phyloP scores from a whole-genome alignment of 2,329 filamentous ascomycete genomes.

The Neoscytalidium dimidiatum region DNA sequence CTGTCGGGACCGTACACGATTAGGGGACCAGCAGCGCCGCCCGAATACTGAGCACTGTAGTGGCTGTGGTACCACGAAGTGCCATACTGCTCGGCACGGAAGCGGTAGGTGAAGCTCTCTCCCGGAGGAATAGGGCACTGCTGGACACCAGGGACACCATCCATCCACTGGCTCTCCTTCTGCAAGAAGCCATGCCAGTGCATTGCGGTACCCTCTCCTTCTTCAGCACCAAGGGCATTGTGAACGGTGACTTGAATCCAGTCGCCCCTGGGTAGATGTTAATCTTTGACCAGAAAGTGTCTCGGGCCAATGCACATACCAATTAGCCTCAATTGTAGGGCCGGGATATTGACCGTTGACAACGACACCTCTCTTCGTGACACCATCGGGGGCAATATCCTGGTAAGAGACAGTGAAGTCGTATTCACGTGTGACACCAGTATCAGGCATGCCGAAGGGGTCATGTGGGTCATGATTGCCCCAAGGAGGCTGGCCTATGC shows the following conservation, averaged over 20 bases:
- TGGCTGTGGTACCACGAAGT: slow-evolving; percentile 30
- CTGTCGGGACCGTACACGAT: slow-evolving; percentile 30
- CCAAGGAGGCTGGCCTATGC: not conserved
- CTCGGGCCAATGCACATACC: slow-evolving; percentile 32
- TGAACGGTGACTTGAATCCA: slow-evolving; percentile 23
- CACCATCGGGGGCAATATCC: slow-evolving; percentile 30
- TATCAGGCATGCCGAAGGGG: slow-evolving; percentile 30
- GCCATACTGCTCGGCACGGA: slow-evolving; percentile 34
- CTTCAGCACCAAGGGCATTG: slow-evolving; percentile 29
- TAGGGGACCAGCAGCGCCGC: slow-evolving; percentile 30
- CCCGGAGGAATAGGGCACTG: slow-evolving; percentile 40
- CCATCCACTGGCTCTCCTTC: slow-evolving; percentile 35
- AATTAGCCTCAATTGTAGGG: slow-evolving; percentile 35
- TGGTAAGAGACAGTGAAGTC: slow-evolving; percentile 21
- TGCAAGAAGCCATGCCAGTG: slow-evolving; percentile 39
- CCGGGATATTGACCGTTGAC: slow-evolving; percentile 36
- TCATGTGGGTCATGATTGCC: not conserved
- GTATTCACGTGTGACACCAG: slow-evolving; percentile 31
- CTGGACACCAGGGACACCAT: slow-evolving; percentile 37
- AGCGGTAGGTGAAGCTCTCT: slow-evolving; percentile 28
- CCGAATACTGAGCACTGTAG: slow-evolving; percentile 32
- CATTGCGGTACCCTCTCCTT: slow-evolving; percentile 36
- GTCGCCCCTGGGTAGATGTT: slow-evolving; percentile 32
- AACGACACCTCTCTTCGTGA: slow-evolving; percentile 30
- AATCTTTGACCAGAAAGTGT: slow-evolving; percentile 28